Conservation (phyloP, 2,329 filamentous ascomycete species). For the Penicillium sp. region DNA sequence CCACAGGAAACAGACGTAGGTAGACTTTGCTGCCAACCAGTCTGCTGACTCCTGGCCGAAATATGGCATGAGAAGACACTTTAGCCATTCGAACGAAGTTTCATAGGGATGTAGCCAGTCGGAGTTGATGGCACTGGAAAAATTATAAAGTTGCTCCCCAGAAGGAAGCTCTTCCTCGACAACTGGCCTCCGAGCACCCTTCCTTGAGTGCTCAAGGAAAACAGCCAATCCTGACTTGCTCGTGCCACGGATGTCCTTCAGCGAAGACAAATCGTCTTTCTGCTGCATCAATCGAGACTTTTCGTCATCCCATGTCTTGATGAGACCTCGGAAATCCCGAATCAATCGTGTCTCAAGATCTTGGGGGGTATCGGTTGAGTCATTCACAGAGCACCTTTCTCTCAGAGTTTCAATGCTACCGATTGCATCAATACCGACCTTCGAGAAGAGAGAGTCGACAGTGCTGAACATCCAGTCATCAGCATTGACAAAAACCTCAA, state of each 20-base stretch:
- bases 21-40: conserved; percentile 37
- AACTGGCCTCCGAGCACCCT: conserved; percentile 41
- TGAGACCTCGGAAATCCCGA: conserved; percentile 45
- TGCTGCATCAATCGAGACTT: conserved; percentile 46
- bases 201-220: conserved; percentile 57
- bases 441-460: conserved; percentile 52
- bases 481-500: conserved; percentile 53
- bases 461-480: conserved; percentile 59
- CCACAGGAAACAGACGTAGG: conserved; percentile 57
- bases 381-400: conserved; percentile 21
- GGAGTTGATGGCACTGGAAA: conserved; percentile 48
- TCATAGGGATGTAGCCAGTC: conserved; percentile 51
- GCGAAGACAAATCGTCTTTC: conserved; percentile 49
- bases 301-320: conserved; percentile 47
- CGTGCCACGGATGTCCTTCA: conserved; percentile 50
- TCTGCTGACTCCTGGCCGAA: conserved; percentile 20
- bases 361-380: conserved; percentile 16
- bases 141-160: conserved; percentile 36
- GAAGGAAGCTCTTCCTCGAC: conserved; percentile 41
- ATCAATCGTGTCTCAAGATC: conserved; percentile 32
- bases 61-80: conserved; percentile 48
- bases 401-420: conserved; percentile 43
- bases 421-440: conserved; percentile 49
- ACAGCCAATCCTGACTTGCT: conserved; percentile 51
- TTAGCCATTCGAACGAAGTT: conserved; percentile 55